These are phyloP conservation scores for Aspergillus chevalieri DNA, from an alignment of 2,329 filamentous ascomycete genomes.

Conservation along the genomic window DNA sequence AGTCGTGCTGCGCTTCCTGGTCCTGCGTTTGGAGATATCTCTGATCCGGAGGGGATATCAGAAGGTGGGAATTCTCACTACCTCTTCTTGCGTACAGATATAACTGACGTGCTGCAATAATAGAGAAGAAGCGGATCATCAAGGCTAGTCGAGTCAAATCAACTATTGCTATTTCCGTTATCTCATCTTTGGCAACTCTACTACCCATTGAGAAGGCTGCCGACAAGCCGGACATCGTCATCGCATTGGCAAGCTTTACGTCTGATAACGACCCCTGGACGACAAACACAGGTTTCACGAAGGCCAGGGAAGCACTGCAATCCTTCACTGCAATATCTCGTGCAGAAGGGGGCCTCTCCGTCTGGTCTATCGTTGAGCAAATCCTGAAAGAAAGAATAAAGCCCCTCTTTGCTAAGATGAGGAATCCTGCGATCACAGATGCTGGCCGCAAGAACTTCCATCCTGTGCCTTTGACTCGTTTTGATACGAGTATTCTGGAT, in stretches of 20 bases:
- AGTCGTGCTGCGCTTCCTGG: constrained; percentile 25
- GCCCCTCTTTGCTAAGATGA: constrained; percentile 37
- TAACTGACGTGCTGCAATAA: constrained; percentile 3
- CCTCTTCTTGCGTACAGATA: not conserved
- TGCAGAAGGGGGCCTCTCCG: constrained; percentile 1
- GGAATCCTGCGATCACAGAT: constrained; percentile 37
- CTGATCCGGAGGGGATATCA: constrained; percentile 17
- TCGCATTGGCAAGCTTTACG: constrained; percentile 28
- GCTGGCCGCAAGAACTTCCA: constrained; percentile 41
- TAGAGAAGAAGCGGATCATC: constrained; percentile 17
- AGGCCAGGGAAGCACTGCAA: constrained; percentile 14
- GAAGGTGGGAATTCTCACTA: constrained; percentile 8
- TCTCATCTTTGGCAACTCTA: constrained; percentile 15
- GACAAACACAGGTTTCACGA: constrained; percentile 15
- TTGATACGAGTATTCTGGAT: constrained; percentile 31
- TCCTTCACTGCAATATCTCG: constrained; percentile 4
- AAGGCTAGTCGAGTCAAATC: constrained; percentile 20
- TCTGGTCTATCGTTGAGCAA: constrained; percentile 14
- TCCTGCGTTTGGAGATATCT: constrained; percentile 22
- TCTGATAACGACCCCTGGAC: constrained; percentile 31
- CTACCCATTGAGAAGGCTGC: constrained; percentile 15
- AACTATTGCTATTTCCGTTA: constrained; percentile 24
- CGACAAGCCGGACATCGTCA: constrained; percentile 20
- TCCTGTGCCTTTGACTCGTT: constrained; percentile 29
- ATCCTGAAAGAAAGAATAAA: constrained; percentile 26